Evolutionary conservation across 2,329 filamentous ascomycete species (phyloP), one percentile per base, ranked within the genome.

Genomic region (Tolypocladium sp.): DNA sequence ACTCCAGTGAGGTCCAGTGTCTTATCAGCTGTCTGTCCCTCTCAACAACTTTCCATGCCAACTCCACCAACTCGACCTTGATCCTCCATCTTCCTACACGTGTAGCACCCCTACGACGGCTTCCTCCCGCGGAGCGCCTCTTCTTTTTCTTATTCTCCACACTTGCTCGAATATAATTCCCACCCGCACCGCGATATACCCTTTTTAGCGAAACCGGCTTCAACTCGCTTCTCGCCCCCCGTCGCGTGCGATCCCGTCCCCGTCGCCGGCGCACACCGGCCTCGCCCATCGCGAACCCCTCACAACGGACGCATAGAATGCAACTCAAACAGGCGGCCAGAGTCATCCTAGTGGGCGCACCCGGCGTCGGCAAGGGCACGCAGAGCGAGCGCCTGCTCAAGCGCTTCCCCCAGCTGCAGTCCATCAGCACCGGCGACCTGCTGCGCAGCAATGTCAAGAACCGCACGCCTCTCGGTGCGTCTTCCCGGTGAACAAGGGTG

Each of bases 281-380:
- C 30, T 52, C 49, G 30, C 49, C 49, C 49, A 35, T 33, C 27
- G 46, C 46, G 25, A 33, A 17, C 46, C 27, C 9, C 15, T 13
- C 27, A 20, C 38, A 2, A 13, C 35, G n/a, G 33, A 40, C 62
- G 63, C 64, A 60, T 66, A 70, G 69, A 64, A 87, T 87, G 84
- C 81, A 85, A 76, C 84, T 95, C 69, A 83, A 82, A 65, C 87
- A 82, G 76, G 93, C 94, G 60, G 94, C 94, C 58, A 89, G 94
- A 63, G 88, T 97, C 63, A 97, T 99, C 70, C 85, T 99, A 65
- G 85, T 99, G 67, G 94, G 94, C 67, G 92, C 93, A 57, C 94
- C 94, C n/a, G 92, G 92, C 60, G 94, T 96, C 59, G 94, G 94
- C 63, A 99, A 99, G 75, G 94, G 93, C 63, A 99, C 94, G 3